These are phyloP conservation scores for Trametes cinnabarina DNA, from an alignment of 768 basidiomycete genomes.

Conservation along the genomic window DNA sequence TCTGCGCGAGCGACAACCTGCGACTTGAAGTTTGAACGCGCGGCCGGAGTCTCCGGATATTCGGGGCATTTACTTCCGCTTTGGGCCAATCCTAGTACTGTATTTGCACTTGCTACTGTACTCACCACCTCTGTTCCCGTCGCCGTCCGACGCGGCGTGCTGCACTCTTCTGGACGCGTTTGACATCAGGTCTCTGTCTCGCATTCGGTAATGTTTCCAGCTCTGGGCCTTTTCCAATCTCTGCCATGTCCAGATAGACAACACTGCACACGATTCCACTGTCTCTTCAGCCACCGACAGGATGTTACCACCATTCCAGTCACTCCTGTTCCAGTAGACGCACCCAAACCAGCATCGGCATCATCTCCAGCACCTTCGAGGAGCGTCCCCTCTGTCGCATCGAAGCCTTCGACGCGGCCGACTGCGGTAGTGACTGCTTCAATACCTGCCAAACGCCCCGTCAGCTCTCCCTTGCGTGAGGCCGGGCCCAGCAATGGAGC, in stretches of 20 bases:
- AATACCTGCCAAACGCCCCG: slow-evolving; percentile 32
- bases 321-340: slow-evolving; percentile 40
- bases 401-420: slow-evolving; percentile 13
- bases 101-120: too few species aligned
- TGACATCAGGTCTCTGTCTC: not conserved
- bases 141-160: not conserved
- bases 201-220: slow-evolving; percentile 55
- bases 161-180: slow-evolving; percentile 1
- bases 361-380: not conserved
- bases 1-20: too few species aligned
- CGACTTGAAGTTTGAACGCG: too few species aligned
- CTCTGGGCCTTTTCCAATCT: slow-evolving; percentile 53
- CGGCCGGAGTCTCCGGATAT: too few species aligned
- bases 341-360: slow-evolving; percentile 17
- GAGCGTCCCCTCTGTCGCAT: slow-evolving; percentile 5
- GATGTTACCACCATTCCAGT: slow-evolving; percentile 36
- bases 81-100: too few species aligned
- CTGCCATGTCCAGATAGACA: slow-evolving; percentile 56
- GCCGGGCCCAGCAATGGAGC: slow-evolving; percentile 13
- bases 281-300: slow-evolving; percentile 64
- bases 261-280: slow-evolving; percentile 49
- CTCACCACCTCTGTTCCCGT: not conserved
- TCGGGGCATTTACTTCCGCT: too few species aligned
- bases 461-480: slow-evolving; percentile 19
- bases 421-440: not conserved